phyloP scores from a whole-genome alignment of 225 moss, liverwort and hornwort genomes.

The Rhytidiadelphus loreus region DNA sequence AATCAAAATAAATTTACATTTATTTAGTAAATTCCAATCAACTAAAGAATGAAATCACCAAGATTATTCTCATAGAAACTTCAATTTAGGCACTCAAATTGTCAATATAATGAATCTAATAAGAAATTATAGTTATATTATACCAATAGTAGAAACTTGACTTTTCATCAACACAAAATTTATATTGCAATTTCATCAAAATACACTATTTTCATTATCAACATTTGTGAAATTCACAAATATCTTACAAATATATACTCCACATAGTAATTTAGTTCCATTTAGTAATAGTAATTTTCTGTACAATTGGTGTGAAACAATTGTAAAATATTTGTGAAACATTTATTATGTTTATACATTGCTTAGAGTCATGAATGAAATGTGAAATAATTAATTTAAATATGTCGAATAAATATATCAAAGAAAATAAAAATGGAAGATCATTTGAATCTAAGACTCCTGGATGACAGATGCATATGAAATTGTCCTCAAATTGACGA shows the following conservation, averaged over 20 bases:
- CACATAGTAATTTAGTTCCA: no score
- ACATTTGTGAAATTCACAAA: neutral
- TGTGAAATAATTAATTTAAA: neutral
- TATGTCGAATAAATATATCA: neutral
- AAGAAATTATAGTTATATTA: no score
- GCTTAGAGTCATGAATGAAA: neutral
- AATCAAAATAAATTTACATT: no score
- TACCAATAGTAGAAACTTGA: neutral
- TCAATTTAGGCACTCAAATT: no score
- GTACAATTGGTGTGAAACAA: no score
- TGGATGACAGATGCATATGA: no score
- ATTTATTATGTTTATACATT: neutral
- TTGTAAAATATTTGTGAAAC: neutral
- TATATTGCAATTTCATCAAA: neutral
- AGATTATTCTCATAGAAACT: neutral
- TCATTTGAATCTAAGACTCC: neutral
- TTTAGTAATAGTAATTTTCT: no score
- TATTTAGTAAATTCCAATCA: neutral
- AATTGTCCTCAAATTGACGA: no score
- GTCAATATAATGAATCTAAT: no score
- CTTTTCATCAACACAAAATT: neutral
- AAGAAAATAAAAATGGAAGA: neutral
- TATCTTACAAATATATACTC: neutral
- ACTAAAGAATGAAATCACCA: no score
- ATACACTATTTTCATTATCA: neutral